Evolutionary conservation across 495 filamentous ascomycete species (phyloP), one percentile per base, ranked within the genome.

Genomic region (Thermothielavioides terrestris): DNA sequence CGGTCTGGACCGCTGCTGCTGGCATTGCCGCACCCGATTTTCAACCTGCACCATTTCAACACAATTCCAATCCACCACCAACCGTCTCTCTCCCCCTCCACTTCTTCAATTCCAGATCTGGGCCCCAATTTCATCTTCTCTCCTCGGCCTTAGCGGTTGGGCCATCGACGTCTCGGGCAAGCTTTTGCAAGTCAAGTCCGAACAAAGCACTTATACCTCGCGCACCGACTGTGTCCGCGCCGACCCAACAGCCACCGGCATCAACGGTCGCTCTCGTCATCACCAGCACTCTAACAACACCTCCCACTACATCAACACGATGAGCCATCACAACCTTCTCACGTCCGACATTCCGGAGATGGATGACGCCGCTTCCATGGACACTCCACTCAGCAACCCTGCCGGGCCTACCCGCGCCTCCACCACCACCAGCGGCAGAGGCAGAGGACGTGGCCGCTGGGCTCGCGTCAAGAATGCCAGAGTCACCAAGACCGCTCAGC

Each of bases 401-500:
- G 40, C 46, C n/a, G 55, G 60, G 40, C 63, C 69, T 17, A 51
- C 54, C 10, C 64, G 62, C 49, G 63, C 53, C 41, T 17, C 37
- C 14, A 25, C 45, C 25, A 34, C 44, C 20, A 35, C 54, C 40
- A 62, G 63, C 44, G 58, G 56, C 14, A 48, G 58, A 41, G 66
- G 64, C 42, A 49, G 62, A 40, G 66, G 62, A 20, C 58, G 60
- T 46, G 56, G 48, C 28, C 40, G 53, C 42, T 49, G 48, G 38
- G 6, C 49, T 9, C 50, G 52, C 22, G 31, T 34, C 32, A 51
- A 48, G 42, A 61, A 45, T 27, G 50, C 59, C 31, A 67, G 58
- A 49, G 56, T 61, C 32, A 44, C 62, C 46, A 73, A 70, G 50
- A 43, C 61, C 2, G 47, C 61, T 2, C 50, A 63, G 8, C 64